phyloP scores from a whole-genome alignment of 192 early-diverging fungal species.

The Lobosporangium transversale region DNA sequence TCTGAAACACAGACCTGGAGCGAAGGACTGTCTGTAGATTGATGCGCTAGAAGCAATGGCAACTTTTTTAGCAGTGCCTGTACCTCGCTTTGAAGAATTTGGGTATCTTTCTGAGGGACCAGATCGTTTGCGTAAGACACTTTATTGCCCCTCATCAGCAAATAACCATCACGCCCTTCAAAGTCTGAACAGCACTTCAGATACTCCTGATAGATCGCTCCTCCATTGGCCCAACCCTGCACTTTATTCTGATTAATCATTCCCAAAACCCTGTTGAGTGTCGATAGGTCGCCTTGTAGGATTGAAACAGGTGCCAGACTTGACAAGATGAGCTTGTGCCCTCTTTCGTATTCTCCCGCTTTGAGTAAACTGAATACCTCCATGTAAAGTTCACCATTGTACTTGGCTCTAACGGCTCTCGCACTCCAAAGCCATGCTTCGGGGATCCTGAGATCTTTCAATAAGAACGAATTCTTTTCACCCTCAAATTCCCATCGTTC shows the following conservation, averaged over 20 bases:
- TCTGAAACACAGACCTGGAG: constrained; percentile 26
- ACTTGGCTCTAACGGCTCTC: constrained; percentile 60
- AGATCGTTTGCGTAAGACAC: constrained; percentile 37
- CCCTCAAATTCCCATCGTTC: constrained; percentile 6
- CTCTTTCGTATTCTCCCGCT: constrained; percentile 55
- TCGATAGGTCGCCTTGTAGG: constrained; percentile 57
- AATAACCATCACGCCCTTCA: constrained; percentile 16
- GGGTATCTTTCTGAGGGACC: constrained; percentile 26
- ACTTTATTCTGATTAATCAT: constrained; percentile 51
- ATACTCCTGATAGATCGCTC: constrained; percentile 42
- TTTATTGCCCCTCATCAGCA: constrained; percentile 9
- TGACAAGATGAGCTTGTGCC: constrained; percentile 61
- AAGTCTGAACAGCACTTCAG: constrained; percentile 44
- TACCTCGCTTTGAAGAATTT: constrained; percentile 14
- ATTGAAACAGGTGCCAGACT: constrained; percentile 65
- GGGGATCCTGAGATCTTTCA: constrained; percentile 68
- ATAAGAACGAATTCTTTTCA: constrained; percentile 62
- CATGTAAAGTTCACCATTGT: constrained; percentile 52
- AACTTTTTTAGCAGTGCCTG: constrained; percentile 15
- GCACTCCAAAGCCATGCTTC: constrained; percentile 60
- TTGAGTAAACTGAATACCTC: constrained; percentile 57
- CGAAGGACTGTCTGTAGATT: not conserved
- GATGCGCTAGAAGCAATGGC: constrained; percentile 11
- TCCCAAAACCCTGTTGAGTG: constrained; percentile 49
- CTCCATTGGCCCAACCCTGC: constrained; percentile 31